Conservation (phyloP, 352 stramenopile genomes). For the Phytophthora aleatoria region DNA sequence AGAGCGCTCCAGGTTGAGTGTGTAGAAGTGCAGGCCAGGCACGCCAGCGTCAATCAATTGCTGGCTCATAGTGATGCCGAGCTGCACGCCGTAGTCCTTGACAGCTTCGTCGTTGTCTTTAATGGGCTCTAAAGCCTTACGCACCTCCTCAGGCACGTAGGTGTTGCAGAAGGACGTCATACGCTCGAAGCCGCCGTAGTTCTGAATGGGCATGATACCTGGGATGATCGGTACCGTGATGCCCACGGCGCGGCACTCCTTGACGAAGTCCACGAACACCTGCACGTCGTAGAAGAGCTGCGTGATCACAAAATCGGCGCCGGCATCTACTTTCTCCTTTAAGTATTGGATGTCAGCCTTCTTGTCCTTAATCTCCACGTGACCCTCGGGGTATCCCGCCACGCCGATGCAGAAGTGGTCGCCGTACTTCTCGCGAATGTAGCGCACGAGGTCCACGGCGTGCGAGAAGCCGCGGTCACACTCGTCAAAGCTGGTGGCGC, state of each 20-base stretch:
- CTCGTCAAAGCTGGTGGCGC: constrained; percentile 89
- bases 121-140: constrained; percentile 87
- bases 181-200: constrained; percentile 96
- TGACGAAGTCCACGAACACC: constrained; percentile 95
- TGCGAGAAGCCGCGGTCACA: constrained; percentile 94
- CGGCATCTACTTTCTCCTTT: constrained; percentile 97
- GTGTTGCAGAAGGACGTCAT: constrained; percentile 99
- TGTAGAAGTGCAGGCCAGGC: constrained; percentile 94
- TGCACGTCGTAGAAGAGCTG: constrained; percentile 99
- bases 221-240: constrained; percentile 97
- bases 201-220: constrained; percentile 99
- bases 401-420: constrained; percentile 97
- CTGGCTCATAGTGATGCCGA: constrained; percentile 95
- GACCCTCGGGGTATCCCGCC: constrained; percentile 98
- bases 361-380: constrained; percentile 89
- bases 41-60: constrained; percentile 91
- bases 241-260: constrained; percentile 85
- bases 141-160: constrained; percentile 89
- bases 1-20: constrained; percentile 93
- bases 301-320: constrained; percentile 98
- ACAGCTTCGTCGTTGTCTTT: constrained; percentile 97
- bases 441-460: constrained; percentile 96
- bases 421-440: constrained; percentile 95
- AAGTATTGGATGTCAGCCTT: constrained; percentile 97
- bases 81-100: constrained; percentile 96